Evolutionary conservation across 257 asterid genomes (phyloP), one percentile per base, ranked within the genome.

Genomic region (Datura wrightii): DNA sequence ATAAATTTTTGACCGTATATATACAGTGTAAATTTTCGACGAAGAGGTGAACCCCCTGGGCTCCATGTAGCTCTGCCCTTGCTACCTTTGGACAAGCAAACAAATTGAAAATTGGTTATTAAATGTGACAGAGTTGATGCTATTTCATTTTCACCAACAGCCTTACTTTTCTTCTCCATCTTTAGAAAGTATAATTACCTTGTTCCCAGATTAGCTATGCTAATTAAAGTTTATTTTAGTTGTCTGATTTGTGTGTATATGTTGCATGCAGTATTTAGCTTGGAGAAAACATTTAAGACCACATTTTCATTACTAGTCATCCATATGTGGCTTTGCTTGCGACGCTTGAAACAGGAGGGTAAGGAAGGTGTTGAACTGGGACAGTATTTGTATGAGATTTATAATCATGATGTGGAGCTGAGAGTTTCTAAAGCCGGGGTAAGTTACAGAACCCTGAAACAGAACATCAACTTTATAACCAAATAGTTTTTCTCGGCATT

Each of bases 381-480:
- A 84, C 98, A 96, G 52, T 93, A 92, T 92, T 81, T 94, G 83
- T 96, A 91, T 85, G 99, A 96, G 90, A 89, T 89, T 48, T 96
- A 91, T 90, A 94, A 92, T 88, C 99, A 96, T 88, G 98, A 96
- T 85, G 88, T 96, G 84, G 99, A 94, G 90, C 37, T 94, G 93
- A 93, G 98, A 88, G 99, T 93, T 84, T 92, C 98, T 39, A 96
- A 91, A 86, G 98, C 98, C 59, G 99, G 98, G 97, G 99, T 96
- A 86, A 88, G 98, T 95, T 59, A 53, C 63, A 48, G 84, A 79
- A 48, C 37, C 41, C 58, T 39, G 65, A 72, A 72, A 60, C 83
- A 55, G 82, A 39, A 82, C n/a, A 16, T 31, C 52, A 24, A 42
- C 9, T 67, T 50, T 10, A 65, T 34, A 58, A 58, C 48, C 56